Conservation (phyloP, 2,329 filamentous ascomycete species). For the Calonectria multiphialidica region DNA sequence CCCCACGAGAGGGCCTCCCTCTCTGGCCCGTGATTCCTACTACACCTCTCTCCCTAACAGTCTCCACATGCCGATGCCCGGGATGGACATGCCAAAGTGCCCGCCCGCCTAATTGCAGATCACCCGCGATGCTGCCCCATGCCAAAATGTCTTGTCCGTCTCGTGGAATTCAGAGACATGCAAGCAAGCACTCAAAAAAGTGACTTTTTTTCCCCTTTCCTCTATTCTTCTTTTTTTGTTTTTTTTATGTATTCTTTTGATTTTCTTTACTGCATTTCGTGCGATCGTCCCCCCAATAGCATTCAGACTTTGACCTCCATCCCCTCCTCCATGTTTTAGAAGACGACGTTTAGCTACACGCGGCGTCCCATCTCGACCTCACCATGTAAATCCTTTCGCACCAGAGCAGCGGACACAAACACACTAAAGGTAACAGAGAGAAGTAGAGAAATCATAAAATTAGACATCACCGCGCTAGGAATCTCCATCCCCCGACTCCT, state of each 20-base stretch:
- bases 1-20: neutral
- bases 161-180: conserved; percentile 1
- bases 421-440: neutral
- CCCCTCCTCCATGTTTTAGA: too few relatives aligned
- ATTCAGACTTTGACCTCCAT: neutral
- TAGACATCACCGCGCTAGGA: neutral
- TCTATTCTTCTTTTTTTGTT: neutral
- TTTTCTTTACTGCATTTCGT: neutral
- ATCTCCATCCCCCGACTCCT: neutral
- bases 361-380: neutral
- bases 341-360: neutral
- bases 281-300: neutral
- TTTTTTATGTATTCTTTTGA: neutral
- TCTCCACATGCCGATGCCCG: conserved; percentile 13
- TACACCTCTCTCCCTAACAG: neutral
- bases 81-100: neutral
- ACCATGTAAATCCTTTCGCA: neutral
- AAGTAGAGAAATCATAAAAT: neutral
- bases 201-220: neutral
- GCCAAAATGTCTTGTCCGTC: neutral
- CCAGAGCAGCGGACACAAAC: neutral
- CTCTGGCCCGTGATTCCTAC: neutral
- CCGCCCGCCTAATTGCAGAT: conserved; percentile 7
- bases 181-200: neutral
- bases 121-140: neutral